Evolutionary conservation across 768 basidiomycete genomes (phyloP).

Genomic region (Amanita brunnescens): DNA sequence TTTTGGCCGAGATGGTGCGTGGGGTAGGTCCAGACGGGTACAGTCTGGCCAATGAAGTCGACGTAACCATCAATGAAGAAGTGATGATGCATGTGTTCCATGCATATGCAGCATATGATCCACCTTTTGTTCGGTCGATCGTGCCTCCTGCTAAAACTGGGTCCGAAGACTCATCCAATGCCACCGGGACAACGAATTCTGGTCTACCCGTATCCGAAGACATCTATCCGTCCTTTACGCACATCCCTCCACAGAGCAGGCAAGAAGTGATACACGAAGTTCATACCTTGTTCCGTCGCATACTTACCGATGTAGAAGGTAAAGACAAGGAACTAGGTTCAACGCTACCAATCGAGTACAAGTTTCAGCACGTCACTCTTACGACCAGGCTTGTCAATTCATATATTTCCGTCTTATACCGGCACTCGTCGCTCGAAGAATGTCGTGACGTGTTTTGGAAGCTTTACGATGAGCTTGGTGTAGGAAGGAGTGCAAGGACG

Average conservation of each 20-base stretch:
- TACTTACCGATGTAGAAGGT: constrained; percentile 33
- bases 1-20: constrained; percentile 75
- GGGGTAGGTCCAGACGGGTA: constrained; percentile 16
- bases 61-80: constrained; percentile 46
- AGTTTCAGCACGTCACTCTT: constrained; percentile 50
- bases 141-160: constrained; percentile 32
- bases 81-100: constrained; percentile 82
- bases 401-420: constrained; percentile 72
- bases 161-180: constrained; percentile 6
- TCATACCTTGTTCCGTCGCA: constrained; percentile 51
- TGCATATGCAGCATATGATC: too few relatives aligned
- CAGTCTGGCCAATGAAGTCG: constrained; percentile 14
- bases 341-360: constrained; percentile 11
- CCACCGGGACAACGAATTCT: not conserved
- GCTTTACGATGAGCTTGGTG: constrained; percentile 34
- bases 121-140: too few relatives aligned
- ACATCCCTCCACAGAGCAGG: constrained; percentile 62
- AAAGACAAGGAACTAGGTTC: constrained; percentile 1
- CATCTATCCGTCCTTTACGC: constrained; percentile 29
- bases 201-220: constrained; percentile 10
- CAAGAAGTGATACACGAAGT: constrained; percentile 69
- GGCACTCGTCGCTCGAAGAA: constrained; percentile 38
- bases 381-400: constrained; percentile 65
- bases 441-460: constrained; percentile 41
- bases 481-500: constrained; percentile 42